phyloP scores from a whole-genome alignment of 441 rosid species.

The Bruguiera hainesii region DNA sequence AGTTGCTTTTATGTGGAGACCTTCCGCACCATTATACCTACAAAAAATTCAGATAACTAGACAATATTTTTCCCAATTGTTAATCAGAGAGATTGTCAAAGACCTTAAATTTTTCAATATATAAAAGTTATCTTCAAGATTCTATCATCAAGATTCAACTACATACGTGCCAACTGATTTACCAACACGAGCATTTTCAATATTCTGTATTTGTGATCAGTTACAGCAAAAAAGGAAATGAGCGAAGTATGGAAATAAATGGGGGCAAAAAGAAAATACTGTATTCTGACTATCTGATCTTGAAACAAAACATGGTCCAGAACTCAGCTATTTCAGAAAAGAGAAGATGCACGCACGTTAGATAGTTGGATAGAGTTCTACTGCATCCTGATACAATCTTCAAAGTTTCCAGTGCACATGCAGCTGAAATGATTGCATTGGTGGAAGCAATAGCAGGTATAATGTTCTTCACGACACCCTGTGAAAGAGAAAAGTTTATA shows the following conservation, averaged over 20 bases:
- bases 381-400: constrained; percentile 95
- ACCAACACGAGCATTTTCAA: no score
- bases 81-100: no score
- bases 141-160: no score
- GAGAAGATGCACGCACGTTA: constrained; percentile 48
- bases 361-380: constrained; percentile 82
- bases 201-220: no score
- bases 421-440: constrained; percentile 90
- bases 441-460: constrained; percentile 99
- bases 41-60: constrained; percentile 11
- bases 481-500: constrained; percentile 17
- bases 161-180: no score
- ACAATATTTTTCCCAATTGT: no score
- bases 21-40: constrained; percentile 89
- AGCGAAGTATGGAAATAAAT: no score
- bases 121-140: no score
- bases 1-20: constrained; percentile 84
- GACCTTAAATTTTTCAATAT: no score
- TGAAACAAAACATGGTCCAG: background rate
- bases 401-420: constrained; percentile 90
- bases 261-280: no score
- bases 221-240: no score
- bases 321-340: constrained; percentile 6
- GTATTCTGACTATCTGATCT: background rate
- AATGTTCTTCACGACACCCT: constrained; percentile 97